These are phyloP conservation scores for Serendipita vermifera DNA, from an alignment of 768 basidiomycete species.

Conservation along the genomic window DNA sequence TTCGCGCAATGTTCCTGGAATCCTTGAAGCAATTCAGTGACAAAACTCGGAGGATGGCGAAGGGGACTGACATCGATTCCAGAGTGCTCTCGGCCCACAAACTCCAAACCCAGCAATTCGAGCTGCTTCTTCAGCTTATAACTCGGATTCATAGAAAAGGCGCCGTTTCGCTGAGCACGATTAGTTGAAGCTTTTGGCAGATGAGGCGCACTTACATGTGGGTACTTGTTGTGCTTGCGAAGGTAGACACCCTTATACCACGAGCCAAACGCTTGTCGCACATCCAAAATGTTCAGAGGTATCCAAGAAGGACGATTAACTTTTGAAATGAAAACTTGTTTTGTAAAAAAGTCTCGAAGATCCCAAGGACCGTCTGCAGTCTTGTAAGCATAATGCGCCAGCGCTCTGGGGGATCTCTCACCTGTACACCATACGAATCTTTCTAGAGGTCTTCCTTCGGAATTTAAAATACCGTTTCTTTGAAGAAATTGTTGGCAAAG, in stretches of 20 bases:
- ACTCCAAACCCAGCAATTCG: constrained; percentile 61
- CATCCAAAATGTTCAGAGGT: constrained; percentile 32
- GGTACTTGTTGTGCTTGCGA: neutral
- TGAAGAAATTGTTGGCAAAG: constrained; percentile 54
- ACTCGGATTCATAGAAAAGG: neutral
- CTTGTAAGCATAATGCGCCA: no score
- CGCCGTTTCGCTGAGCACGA: neutral
- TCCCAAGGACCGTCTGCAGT: neutral
- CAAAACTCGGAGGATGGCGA: neutral
- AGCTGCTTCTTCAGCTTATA: constrained; percentile 46
- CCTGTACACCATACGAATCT: constrained; percentile 65
- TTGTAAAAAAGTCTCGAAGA: constrained; percentile 64
- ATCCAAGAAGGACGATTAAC: constrained; percentile 24
- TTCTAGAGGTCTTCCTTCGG: constrained; percentile 38
- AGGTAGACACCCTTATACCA: constrained; percentile 1
- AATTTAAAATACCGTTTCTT: constrained; percentile 55
- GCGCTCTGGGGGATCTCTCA: no score
- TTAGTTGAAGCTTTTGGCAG: neutral
- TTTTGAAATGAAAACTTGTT: constrained; percentile 80
- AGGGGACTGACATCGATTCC: constrained; percentile 77
- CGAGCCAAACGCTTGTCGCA: constrained; percentile 31
- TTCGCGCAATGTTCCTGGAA: constrained; percentile 74
- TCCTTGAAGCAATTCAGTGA: constrained; percentile 41
- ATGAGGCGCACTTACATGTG: neutral
- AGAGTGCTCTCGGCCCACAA: constrained; percentile 74